Conservation (phyloP, 1,139 yeast genomes). For the Candida sp. region DNA sequence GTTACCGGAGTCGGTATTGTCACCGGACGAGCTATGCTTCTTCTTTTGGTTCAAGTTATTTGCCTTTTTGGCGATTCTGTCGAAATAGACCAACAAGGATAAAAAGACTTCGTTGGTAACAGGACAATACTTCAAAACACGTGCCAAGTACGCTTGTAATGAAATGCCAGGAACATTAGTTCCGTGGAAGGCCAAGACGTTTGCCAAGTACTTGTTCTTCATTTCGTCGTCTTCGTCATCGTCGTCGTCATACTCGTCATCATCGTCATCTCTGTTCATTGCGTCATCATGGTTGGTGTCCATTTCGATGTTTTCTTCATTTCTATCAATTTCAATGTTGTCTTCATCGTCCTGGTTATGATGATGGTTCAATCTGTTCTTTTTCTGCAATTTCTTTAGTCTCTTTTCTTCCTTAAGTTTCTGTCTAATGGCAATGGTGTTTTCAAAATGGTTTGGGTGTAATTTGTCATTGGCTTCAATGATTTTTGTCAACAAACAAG, state of each 20-base stretch:
- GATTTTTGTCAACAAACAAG: slow-evolving; percentile 83
- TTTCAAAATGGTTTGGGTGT: slow-evolving; percentile 72
- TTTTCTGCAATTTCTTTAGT: slow-evolving; percentile 26
- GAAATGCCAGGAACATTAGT: slow-evolving; percentile 95
- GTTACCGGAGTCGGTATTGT: slow-evolving; percentile 12
- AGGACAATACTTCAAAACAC: slow-evolving; percentile 96
- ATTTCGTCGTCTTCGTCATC: slow-evolving; percentile 50
- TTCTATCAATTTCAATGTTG: slow-evolving; percentile 16
- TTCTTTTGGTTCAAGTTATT: slow-evolving; percentile 49
- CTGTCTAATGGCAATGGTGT: slow-evolving; percentile 51
- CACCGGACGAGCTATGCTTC: slow-evolving; percentile 17
- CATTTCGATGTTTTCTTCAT: slow-evolving; percentile 9
- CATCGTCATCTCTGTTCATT: slow-evolving; percentile 13
- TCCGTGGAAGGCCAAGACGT: slow-evolving; percentile 92
- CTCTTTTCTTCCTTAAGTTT: slow-evolving; percentile 43
- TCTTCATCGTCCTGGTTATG: slow-evolving; percentile 15
- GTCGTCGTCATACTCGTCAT: slow-evolving; percentile 27
- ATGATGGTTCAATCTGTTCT: slow-evolving; percentile 19
- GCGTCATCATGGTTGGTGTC: slow-evolving; percentile 16
- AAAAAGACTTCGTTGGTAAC: slow-evolving; percentile 96
- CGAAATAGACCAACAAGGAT: slow-evolving; percentile 90
- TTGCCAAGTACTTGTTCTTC: slow-evolving; percentile 64
- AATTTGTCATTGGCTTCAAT: slow-evolving; percentile 91
- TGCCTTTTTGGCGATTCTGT: slow-evolving; percentile 90
- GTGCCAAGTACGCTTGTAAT: slow-evolving; percentile 83